phyloP scores from a whole-genome alignment of 495 filamentous ascomycete genomes.

The Neurospora sp. region DNA sequence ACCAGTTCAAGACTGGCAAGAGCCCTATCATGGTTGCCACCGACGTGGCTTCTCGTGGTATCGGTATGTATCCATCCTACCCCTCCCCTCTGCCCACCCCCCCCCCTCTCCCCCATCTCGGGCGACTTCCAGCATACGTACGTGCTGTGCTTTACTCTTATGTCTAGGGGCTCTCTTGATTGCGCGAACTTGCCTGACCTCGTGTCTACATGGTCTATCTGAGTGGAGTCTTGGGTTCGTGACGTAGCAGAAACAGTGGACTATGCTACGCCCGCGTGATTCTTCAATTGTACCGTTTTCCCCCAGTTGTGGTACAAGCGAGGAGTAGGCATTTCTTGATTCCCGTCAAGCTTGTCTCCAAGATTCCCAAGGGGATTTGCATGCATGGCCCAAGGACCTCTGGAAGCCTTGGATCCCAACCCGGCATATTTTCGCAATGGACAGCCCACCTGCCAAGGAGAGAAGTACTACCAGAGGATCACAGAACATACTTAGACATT shows the following conservation, averaged over 20 bases:
- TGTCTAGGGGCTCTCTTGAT: slow-evolving; percentile 64
- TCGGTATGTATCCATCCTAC: slow-evolving; percentile 85
- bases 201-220: slow-evolving; percentile 66
- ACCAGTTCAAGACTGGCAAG: slow-evolving; percentile 97
- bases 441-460: slow-evolving; percentile 47
- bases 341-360: slow-evolving; percentile 46
- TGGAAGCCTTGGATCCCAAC: slow-evolving; percentile 49
- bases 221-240: slow-evolving; percentile 78
- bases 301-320: slow-evolving; percentile 51
- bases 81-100: slow-evolving; percentile 30
- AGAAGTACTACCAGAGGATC: slow-evolving; percentile 53
- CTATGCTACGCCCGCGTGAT: slow-evolving; percentile 54
- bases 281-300: slow-evolving; percentile 60
- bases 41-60: slow-evolving; percentile 97
- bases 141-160: slow-evolving; percentile 85
- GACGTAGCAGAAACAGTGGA: slow-evolving; percentile 49
- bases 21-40: slow-evolving; percentile 97
- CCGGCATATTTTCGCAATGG: slow-evolving; percentile 47
- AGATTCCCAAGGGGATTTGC: slow-evolving; percentile 33
- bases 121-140: slow-evolving; percentile 60
- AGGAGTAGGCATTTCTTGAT: slow-evolving; percentile 66
- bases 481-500: slow-evolving; percentile 51
- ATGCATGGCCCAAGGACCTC: slow-evolving; percentile 44
- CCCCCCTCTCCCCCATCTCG: slow-evolving; percentile 30
- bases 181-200: slow-evolving; percentile 79